Evolutionary conservation across 1,139 yeast genomes (phyloP).

Genomic region (Blastobotrys arbuscula): DNA sequence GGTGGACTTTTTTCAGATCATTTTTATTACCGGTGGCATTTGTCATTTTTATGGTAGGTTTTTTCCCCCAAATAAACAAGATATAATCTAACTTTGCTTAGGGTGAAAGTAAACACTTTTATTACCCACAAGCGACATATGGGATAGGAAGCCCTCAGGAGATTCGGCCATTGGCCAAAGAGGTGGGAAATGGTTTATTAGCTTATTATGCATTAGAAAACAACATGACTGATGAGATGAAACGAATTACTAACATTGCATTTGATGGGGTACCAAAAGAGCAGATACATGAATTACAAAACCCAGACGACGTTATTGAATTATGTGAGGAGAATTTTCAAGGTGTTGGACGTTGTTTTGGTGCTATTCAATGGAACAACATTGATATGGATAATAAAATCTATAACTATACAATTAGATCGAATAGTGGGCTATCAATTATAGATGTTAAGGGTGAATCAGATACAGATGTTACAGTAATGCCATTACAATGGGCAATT

Average conservation of each 20-base stretch:
- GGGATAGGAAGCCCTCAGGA: constrained; percentile 31
- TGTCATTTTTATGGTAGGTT: constrained; percentile 31
- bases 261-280: constrained; percentile 27
- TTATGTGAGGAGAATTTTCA: constrained; percentile 32
- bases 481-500: constrained; percentile 37
- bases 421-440: constrained; percentile 30
- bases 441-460: constrained; percentile 27
- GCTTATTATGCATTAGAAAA: constrained; percentile 27
- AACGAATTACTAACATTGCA: constrained; percentile 27
- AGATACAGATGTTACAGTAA: constrained; percentile 28
- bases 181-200: constrained; percentile 25
- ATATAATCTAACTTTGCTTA: constrained; percentile 13
- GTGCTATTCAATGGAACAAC: constrained; percentile 34
- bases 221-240: constrained; percentile 23
- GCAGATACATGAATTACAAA: constrained; percentile 25
- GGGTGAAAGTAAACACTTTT: constrained; percentile 32
- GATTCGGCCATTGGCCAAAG: constrained; percentile 23
- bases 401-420: constrained; percentile 35
- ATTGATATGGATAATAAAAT: constrained; percentile 22
- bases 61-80: background rate
- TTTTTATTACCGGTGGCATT: constrained; percentile 31
- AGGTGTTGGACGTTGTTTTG: constrained; percentile 33
- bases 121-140: constrained; percentile 29
- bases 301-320: constrained; percentile 25
- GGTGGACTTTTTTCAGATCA: constrained; percentile 31